phyloP scores from a whole-genome alignment of 768 basidiomycete genomes.

The Suillus sp. region DNA sequence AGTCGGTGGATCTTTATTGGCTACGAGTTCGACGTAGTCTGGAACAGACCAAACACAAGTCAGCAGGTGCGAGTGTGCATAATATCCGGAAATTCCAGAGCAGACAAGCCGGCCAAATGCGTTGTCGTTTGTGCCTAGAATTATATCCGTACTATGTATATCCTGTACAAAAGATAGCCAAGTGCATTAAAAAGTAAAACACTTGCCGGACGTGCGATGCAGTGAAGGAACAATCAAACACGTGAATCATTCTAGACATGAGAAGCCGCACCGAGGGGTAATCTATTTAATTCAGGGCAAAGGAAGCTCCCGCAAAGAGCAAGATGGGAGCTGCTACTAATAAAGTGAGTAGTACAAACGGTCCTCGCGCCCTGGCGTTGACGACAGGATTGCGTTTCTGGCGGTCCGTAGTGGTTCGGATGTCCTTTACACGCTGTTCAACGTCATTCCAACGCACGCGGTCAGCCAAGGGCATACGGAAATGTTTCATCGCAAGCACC shows the following conservation, averaged over 20 bases:
- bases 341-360: neutral
- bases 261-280: neutral
- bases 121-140: conserved; percentile 1
- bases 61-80: neutral
- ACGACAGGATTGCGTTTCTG: neutral
- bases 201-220: neutral
- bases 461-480: conserved; percentile 1
- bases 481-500: conserved; percentile 12
- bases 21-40: neutral
- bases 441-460: neutral
- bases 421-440: neutral
- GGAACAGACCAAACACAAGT: neutral
- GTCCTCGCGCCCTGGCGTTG: neutral
- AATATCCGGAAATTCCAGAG: neutral
- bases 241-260: neutral
- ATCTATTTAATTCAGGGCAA: conserved; percentile 1
- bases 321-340: neutral
- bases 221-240: conserved; percentile 5
- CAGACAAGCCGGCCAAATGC: neutral
- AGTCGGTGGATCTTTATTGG: neutral
- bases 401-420: neutral
- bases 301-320: neutral
- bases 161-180: neutral
- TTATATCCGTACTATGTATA: neutral
- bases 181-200: neutral